Base-by-base conservation (phyloP, 768 basidiomycete genomes). In the Trametes sanguinea region DNA sequence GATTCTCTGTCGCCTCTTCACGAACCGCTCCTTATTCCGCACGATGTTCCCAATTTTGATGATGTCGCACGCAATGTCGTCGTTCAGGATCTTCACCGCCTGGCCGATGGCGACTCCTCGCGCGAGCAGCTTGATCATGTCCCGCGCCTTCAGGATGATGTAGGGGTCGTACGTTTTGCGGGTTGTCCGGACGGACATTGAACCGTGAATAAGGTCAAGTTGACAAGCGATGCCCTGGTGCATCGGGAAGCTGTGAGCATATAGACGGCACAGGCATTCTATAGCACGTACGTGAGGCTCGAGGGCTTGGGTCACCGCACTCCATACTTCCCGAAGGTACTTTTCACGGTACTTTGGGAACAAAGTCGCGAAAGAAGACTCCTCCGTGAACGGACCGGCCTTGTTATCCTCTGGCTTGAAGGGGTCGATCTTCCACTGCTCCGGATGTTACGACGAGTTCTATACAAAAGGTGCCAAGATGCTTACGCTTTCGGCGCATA, bases 271-370 rank as follows among this genome's bases (percentile, higher is more conserved):
- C 35, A 37, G 11, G 35, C 22, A 45, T 62, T 14, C 22, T 1
- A 22, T 22, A 16, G 10, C 16, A 69, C 80, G 50, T 68, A 94
- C 94, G 75, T 94, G 87, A 14, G 85, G 65, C 45, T 98, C 95
- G 51, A 99, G 75, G 10, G 92, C 85, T 60, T 83, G 82, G 0
- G 95, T 96, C 10, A 96, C 92, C 2, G 88, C 89, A 66, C 90
- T 87, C 97, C 97, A 99, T 52, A 91, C 88, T 74, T 98, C 94
- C 46, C 94, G 85, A 51, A 99, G 78, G 71, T 98, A 98, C 71
- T 90, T 94, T 83, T 99, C 97, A 67, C 97, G 85, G 73, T 98
- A 98, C 76, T 97, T 98, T 11, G 97, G 97, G 76, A 99, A 99
- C 9, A 99, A 84, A 1, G 97, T 96, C 9, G 96, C 96, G 70